phyloP scores from a whole-genome alignment of 441 rosid species.

The Corymbia citriodora region DNA sequence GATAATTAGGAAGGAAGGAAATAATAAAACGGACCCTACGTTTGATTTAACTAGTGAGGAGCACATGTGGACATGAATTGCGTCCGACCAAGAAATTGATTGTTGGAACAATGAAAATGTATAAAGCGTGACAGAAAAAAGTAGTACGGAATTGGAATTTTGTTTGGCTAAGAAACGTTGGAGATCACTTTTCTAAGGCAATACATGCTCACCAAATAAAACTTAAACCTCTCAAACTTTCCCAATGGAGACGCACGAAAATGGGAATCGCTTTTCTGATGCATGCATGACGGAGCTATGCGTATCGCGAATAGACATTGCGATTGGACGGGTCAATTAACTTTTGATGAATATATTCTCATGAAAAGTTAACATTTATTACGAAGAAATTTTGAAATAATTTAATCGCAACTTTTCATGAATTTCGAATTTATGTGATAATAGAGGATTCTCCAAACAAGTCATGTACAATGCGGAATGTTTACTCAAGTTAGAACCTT shows the following conservation, averaged over 20 bases:
- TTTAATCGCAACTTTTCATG: not conserved
- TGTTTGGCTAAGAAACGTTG: not conserved
- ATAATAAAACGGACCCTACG: not conserved
- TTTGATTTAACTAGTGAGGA: not conserved
- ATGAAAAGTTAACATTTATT: not conserved
- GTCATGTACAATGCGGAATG: not conserved
- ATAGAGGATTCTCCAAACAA: not conserved
- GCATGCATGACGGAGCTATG: not conserved
- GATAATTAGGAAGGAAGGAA: not conserved
- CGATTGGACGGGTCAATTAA: no score
- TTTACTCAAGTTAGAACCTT: not conserved
- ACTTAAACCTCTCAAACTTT: not conserved
- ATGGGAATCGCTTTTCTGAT: not conserved
- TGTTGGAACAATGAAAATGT: not conserved
- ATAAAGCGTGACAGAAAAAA: not conserved
- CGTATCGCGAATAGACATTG: not conserved
- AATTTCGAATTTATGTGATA: not conserved
- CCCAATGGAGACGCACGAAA: not conserved
- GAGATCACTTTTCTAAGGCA: not conserved
- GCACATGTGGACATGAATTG: not conserved
- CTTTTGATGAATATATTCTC: not conserved
- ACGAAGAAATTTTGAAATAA: not conserved
- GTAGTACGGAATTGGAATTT: not conserved
- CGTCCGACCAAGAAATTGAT: not conserved
- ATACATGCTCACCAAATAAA: rapidly evolving